phyloP scores from a whole-genome alignment of 495 filamentous ascomycete genomes.

The Tricharina praecox region DNA sequence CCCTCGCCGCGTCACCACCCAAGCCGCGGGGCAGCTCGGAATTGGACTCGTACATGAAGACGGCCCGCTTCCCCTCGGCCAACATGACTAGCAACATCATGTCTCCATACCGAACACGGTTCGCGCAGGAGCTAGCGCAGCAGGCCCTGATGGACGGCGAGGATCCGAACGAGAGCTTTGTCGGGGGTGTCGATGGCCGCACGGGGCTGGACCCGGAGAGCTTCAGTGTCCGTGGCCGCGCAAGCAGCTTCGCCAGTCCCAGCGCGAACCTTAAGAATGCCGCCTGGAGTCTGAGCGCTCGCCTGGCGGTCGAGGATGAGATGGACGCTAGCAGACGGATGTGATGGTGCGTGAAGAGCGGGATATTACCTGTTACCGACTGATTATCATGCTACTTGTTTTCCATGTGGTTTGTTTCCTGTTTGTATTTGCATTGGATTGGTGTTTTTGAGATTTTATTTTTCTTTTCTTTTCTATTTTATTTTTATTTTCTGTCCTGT shows the following conservation, averaged over 20 bases:
- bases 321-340: conserved; percentile 5
- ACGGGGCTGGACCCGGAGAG: conserved; percentile 25
- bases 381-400: too few relatives aligned
- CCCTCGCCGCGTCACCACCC: not conserved
- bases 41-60: conserved; percentile 19
- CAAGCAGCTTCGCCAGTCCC: not conserved
- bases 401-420: too few relatives aligned
- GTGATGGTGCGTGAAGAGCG: too few relatives aligned
- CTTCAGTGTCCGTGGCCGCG: conserved; percentile 12
- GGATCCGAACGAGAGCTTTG: conserved; percentile 15
- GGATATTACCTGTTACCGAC: too few relatives aligned
- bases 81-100: conserved; percentile 2
- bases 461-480: too few relatives aligned
- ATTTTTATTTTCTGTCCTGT: too few relatives aligned
- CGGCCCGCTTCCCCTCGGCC: conserved; percentile 20
- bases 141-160: conserved; percentile 16
- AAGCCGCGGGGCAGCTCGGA: conserved; percentile 9
- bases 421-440: too few relatives aligned
- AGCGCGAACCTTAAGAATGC: not conserved
- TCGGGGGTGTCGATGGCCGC: conserved; percentile 23
- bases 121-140: conserved; percentile 21
- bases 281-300: conserved; percentile 16
- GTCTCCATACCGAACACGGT: conserved; percentile 18
- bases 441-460: too few relatives aligned
- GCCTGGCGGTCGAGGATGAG: conserved; percentile 21